Evolutionary conservation across 2,329 filamentous ascomycete species (phyloP).

Genomic region (Trichocomaceae sp.): DNA sequence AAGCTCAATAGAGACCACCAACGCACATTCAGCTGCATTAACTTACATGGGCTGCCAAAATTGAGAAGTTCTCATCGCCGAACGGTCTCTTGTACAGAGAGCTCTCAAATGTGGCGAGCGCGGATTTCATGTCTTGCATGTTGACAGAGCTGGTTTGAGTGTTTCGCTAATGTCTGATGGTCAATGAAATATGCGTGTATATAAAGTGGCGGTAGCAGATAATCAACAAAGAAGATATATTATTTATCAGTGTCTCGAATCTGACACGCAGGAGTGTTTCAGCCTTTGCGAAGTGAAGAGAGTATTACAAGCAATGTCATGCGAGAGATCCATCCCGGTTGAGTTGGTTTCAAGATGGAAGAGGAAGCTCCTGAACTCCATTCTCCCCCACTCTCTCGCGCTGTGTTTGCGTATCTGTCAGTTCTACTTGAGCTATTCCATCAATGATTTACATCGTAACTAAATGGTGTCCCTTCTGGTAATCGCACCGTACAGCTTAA

Average conservation of each 20-base stretch:
- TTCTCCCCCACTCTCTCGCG: slow-evolving; percentile 3
- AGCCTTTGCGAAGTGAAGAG: too few species aligned
- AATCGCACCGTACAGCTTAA: too few species aligned
- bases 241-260: too few species aligned
- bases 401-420: neutral
- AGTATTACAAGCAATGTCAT: too few species aligned
- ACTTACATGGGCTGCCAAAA: slow-evolving; percentile 1
- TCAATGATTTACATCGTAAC: neutral
- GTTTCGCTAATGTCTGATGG: too few species aligned
- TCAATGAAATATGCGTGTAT: neutral
- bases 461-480: too few species aligned
- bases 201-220: neutral
- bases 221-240: too few species aligned
- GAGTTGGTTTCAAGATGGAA: neutral
- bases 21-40: neutral
- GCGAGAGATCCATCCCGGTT: too few species aligned
- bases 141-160: neutral
- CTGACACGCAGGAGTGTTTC: too few species aligned
- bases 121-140: neutral
- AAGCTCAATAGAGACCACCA: neutral
- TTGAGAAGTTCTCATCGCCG: slow-evolving; percentile 2
- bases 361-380: neutral
- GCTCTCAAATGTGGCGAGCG: neutral
- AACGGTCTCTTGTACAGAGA: slow-evolving; percentile 4
- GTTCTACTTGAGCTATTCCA: neutral